Conservation (phyloP, 2,329 filamentous ascomycete genomes). For the Neospermospora avenae region DNA sequence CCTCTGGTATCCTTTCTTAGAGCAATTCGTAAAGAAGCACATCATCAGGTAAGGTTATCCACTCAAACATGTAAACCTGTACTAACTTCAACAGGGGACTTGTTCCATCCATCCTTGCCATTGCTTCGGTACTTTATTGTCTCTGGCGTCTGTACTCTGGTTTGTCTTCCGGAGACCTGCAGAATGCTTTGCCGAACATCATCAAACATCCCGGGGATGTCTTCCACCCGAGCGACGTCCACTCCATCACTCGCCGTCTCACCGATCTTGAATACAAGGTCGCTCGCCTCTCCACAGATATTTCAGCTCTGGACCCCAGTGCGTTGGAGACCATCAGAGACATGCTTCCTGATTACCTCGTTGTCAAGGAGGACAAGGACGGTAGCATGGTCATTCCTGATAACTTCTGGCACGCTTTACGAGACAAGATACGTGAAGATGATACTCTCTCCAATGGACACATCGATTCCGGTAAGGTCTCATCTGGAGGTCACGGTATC, state of each 20-base stretch:
- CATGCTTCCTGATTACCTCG: conserved; percentile 54
- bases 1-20: not conserved
- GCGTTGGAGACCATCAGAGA: conserved; percentile 39
- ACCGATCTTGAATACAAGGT: conserved; percentile 26
- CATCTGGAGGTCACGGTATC: not conserved
- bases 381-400: conserved; percentile 54
- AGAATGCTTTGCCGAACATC: conserved; percentile 24
- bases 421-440: conserved; percentile 49
- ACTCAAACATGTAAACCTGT: not conserved
- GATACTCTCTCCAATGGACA: conserved; percentile 9
- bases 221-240: conserved; percentile 21
- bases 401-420: conserved; percentile 64
- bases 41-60: not conserved
- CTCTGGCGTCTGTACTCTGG: not conserved
- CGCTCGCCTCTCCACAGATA: not conserved
- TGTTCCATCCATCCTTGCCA: not conserved
- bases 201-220: conserved; percentile 19
- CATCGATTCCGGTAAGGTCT: conserved; percentile 21
- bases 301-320: conserved; percentile 33
- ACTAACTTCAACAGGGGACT: not conserved
- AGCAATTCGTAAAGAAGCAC: not conserved
- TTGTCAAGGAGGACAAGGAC: conserved; percentile 49
- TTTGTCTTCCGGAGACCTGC: not conserved
- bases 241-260: conserved; percentile 25
- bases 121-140: not conserved